A percentile compares a stretch with the other conserved stretches of the same genome.
Conservation (phyloP, 768 basidiomycete species). For the Clitopilus hobsonii region DNA sequence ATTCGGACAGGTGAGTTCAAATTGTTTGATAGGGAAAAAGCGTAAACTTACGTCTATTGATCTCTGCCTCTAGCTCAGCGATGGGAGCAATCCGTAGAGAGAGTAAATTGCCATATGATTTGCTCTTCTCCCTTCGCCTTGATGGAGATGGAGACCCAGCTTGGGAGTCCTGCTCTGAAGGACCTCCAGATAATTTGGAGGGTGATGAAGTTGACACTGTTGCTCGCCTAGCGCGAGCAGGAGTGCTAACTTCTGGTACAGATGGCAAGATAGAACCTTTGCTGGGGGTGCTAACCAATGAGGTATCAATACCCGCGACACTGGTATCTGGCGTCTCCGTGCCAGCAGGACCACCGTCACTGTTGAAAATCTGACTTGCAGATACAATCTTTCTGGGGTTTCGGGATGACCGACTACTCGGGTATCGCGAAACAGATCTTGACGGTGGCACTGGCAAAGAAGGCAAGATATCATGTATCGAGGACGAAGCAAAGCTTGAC, state of each 20-base stretch:
- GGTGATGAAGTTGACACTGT: constrained; percentile 69
- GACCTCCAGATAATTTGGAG: constrained; percentile 9
- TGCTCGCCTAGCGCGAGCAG: constrained; percentile 48
- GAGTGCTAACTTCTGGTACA: constrained; percentile 34
- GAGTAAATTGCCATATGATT: constrained; percentile 60
- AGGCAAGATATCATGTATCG: constrained; percentile 44
- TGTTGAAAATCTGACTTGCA: constrained; percentile 67
- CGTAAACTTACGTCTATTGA: constrained; percentile 50
- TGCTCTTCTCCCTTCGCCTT: constrained; percentile 62
- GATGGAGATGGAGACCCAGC: constrained; percentile 42
- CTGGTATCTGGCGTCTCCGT: constrained; percentile 25
- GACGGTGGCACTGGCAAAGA: constrained; percentile 62
- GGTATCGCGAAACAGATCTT: constrained; percentile 38
- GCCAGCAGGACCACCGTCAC: constrained; percentile 34
- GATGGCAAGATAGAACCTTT: constrained; percentile 21
- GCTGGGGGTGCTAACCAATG: constrained; percentile 6
- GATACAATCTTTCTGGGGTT: constrained; percentile 60
- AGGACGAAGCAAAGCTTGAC: constrained; percentile 62
- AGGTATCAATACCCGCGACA: constrained; percentile 16
- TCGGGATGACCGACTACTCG: constrained; percentile 42
- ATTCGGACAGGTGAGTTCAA: constrained; percentile 7
- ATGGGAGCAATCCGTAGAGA: constrained; percentile 64
- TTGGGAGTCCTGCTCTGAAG: constrained; percentile 23
- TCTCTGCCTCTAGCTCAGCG: constrained; percentile 58
- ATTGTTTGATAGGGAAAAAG: background rate